Base-by-base conservation (phyloP, 2,329 filamentous ascomycete species). In the Metarhizium sp. region DNA sequence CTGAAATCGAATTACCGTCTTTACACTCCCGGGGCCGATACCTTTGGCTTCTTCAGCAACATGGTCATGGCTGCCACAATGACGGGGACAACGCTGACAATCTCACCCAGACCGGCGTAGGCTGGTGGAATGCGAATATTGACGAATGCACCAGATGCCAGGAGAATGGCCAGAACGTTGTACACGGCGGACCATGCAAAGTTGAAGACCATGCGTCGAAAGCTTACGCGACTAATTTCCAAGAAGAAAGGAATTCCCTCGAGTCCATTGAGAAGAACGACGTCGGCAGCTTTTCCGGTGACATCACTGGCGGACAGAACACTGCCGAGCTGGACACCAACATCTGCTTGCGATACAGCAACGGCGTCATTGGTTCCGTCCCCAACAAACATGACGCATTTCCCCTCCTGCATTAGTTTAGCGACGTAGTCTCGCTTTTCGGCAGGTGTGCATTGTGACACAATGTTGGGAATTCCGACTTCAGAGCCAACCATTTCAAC, bases 281-380 rank as follows among this genome's bases (percentile, higher is more conserved):
- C 78, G 59, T 85, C 81, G 0, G 83, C 79, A 0, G 79, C 78
- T 29, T 71, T 73, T 42, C 76, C 70, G 0, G 81, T 78, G 16
- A 85, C 71, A 46, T 85, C 81, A 6, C 75, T 78, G n/a, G 64
- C 61, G 3, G 64, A 64, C 6, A 61, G 58, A 45, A 69, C 74
- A 55, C 73, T 72, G 56, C 75, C 75, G 58, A 87, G 74, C 56
- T 84, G 79, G 0, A 84, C 73, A 40, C 82, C 83, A n/a, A 86
- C 72, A 42, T 78, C 72, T 29, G 84, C 81, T 60, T 80, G 76
- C 3, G 81, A 78, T 3, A 87, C 73, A 1, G 83, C 83, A 4
- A 79, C 73, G 0, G 84, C 80, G 61, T 86, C 83, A 62, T 86
- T 86, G 7, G 80, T 84, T 11, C 84, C 83, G 60, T 86, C 83